Evolutionary conservation across 2,329 filamentous ascomycete species (phyloP).

Genomic region (Fusarium begoniae): DNA sequence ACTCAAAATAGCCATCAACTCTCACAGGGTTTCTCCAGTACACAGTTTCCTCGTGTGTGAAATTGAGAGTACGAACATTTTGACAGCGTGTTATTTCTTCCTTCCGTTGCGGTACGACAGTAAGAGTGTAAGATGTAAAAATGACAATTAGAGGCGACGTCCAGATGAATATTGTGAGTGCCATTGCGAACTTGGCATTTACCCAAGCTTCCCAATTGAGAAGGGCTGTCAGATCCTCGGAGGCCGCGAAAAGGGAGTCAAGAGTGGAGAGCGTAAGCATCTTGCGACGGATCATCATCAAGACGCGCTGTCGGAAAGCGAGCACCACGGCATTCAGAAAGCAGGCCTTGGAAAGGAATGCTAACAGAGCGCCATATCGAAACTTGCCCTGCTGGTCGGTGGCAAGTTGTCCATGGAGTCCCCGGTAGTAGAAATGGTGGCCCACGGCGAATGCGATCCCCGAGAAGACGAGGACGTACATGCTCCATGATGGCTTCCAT

Average conservation of each 20-base stretch:
- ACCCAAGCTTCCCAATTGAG: constrained; percentile 39
- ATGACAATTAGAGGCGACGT: constrained; percentile 41
- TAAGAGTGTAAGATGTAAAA: constrained; percentile 39
- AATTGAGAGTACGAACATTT: constrained; percentile 40
- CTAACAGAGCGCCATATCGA: constrained; percentile 35
- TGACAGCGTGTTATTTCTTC: constrained; percentile 27
- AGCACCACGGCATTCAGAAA: constrained; percentile 39
- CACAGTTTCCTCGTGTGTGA: constrained; percentile 28
- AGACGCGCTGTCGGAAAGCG: constrained; percentile 38
- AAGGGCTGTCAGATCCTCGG: constrained; percentile 37
- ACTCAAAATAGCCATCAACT: constrained; percentile 19
- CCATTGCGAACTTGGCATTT: constrained; percentile 40
- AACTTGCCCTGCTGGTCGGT: constrained; percentile 36
- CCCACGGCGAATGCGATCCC: constrained; percentile 39
- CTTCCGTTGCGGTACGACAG: constrained; percentile 15
- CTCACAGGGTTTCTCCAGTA: constrained; percentile 25
- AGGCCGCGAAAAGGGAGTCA: constrained; percentile 40
- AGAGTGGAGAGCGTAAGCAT: constrained; percentile 39
- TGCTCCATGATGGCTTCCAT: constrained; percentile 40
- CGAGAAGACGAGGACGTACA: constrained; percentile 35
- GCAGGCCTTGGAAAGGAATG: constrained; percentile 40
- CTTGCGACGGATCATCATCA: constrained; percentile 43
- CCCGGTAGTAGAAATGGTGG: constrained; percentile 37
- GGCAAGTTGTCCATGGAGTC: constrained; percentile 29
- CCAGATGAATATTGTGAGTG: constrained; percentile 41